A percentile compares a stretch with the other conserved stretches of the same genome.
These are phyloP conservation scores for Nicotiana knightiana DNA, from an alignment of 257 asterid species.

Conservation along the genomic window DNA sequence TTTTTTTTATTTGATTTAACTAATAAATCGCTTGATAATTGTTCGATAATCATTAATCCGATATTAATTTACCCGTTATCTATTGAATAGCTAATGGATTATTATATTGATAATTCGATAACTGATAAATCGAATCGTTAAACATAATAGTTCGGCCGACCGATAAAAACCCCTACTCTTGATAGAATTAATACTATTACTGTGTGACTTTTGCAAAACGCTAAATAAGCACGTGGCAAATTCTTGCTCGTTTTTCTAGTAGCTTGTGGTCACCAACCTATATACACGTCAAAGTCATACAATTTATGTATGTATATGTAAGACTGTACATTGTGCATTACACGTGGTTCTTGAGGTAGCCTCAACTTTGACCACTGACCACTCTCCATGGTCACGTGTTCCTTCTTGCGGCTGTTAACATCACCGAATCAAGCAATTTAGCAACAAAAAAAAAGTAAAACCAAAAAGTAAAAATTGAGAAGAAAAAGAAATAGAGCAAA, in stretches of 20 bases:
- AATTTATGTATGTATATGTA: too few species aligned
- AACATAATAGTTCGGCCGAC: too few species aligned
- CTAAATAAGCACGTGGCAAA: neutral
- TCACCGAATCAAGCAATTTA: neutral
- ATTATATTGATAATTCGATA: too few species aligned
- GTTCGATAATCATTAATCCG: too few species aligned
- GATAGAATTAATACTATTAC: too few species aligned
- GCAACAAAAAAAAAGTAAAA: neutral
- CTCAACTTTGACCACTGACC: neutral
- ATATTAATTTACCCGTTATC: too few species aligned
- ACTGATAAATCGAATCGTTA: too few species aligned
- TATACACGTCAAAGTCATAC: neutral
- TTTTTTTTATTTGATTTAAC: too few species aligned
- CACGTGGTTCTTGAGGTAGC: neutral
- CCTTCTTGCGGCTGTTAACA: neutral
- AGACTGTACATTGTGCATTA: neutral
- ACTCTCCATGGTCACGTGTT: neutral
- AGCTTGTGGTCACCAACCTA: neutral
- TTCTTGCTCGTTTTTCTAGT: neutral
- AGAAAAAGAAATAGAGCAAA: neutral
- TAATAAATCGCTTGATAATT: too few species aligned
- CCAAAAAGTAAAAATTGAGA: neutral
- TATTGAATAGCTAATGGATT: too few species aligned
- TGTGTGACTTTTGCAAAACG: neutral
- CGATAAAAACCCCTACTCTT: too few species aligned